phyloP scores from a whole-genome alignment of 495 filamentous ascomycete genomes.

The Podospora didyma region DNA sequence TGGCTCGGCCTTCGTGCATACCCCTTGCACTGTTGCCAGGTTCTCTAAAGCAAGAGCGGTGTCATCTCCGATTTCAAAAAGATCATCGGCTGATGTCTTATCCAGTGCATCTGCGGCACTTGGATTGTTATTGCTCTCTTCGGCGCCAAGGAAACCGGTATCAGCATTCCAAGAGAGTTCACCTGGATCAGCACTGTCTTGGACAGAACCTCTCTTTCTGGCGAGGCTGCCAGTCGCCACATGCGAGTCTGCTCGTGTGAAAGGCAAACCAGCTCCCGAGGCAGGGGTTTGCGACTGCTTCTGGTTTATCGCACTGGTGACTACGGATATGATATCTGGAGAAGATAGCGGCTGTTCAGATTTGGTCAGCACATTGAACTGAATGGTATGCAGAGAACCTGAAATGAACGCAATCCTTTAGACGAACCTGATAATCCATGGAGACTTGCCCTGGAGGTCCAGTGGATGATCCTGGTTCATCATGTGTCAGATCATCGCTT shows the following conservation, averaged over 20 bases:
- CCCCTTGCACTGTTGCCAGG: no score
- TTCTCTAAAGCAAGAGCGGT: neutral
- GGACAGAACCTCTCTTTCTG: conserved; percentile 5
- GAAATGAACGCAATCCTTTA: no score
- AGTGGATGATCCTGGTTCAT: neutral
- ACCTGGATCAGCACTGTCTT: neutral
- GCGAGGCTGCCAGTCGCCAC: conserved; percentile 7
- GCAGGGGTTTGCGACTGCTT: neutral
- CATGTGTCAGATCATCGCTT: neutral
- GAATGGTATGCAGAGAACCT: no score
- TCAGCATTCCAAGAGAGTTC: neutral
- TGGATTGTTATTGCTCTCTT: neutral
- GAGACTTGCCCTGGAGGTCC: neutral
- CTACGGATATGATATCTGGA: conserved; percentile 17
- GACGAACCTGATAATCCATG: neutral
- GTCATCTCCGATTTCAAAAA: neutral
- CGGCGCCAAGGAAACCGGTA: no score
- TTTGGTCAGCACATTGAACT: neutral
- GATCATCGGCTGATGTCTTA: no score
- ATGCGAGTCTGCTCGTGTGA: conserved; percentile 2
- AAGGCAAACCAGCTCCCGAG: neutral
- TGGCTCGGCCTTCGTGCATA: no score
- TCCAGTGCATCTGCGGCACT: neutral
- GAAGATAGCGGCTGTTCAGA: conserved; percentile 7
- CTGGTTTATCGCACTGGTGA: neutral